phyloP scores from a whole-genome alignment of 345 rosid genomes.

The Eucalyptus grandis region DNA sequence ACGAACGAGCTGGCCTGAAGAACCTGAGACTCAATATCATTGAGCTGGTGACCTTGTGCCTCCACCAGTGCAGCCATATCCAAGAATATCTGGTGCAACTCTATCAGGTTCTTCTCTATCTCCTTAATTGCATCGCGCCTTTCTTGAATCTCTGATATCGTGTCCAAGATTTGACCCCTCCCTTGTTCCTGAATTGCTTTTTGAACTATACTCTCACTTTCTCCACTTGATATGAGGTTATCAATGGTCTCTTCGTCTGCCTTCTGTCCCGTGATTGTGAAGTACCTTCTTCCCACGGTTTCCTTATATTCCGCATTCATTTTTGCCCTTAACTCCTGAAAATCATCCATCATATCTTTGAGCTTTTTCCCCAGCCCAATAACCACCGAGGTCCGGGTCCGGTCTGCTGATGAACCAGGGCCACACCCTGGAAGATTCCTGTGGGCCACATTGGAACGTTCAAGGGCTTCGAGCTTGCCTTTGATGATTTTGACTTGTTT shows the following conservation, averaged over 20 bases:
- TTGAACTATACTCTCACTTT: conserved; percentile 72
- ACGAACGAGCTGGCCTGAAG: conserved; percentile 77
- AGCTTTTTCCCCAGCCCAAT: conserved; percentile 68
- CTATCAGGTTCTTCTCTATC: conserved; percentile 75
- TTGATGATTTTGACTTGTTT: conserved; percentile 56
- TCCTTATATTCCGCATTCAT: conserved; percentile 64
- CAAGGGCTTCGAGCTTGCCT: conserved; percentile 64
- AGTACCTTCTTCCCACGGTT: conserved; percentile 70
- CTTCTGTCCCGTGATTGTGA: conserved; percentile 61
- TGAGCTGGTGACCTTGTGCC: conserved; percentile 82
- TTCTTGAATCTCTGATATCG: conserved; percentile 81
- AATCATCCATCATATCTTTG: conserved; percentile 65
- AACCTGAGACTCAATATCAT: conserved; percentile 71
- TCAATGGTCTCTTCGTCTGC: conserved; percentile 77
- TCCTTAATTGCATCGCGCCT: conserved; percentile 77
- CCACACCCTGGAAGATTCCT: conserved; percentile 57
- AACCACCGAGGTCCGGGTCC: conserved; percentile 73
- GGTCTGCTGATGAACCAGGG: conserved; percentile 70
- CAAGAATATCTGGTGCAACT: conserved; percentile 75
- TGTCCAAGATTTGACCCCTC: conserved; percentile 72
- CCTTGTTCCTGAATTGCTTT: conserved; percentile 90
- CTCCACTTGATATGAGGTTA: conserved; percentile 67
- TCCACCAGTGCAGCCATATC: conserved; percentile 87
- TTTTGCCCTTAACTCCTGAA: conserved; percentile 42
- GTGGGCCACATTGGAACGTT: conserved; percentile 47